These are phyloP conservation scores for Fusarium sp. DNA, from an alignment of 2,329 filamentous ascomycete genomes.

Conservation along the genomic window DNA sequence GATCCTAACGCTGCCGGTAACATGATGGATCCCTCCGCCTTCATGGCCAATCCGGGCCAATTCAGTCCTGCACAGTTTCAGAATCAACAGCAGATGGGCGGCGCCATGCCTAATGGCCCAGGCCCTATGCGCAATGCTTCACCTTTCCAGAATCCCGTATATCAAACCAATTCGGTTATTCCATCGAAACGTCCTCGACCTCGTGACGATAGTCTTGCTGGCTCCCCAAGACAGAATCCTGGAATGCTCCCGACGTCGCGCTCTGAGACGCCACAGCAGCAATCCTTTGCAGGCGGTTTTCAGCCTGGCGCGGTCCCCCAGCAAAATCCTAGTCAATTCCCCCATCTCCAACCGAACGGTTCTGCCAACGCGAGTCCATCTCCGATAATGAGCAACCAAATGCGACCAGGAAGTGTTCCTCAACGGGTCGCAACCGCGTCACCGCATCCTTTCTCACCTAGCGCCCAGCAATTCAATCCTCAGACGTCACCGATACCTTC, in stretches of 20 bases:
- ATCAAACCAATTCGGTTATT: constrained; percentile 88
- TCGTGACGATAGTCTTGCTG: constrained; percentile 85
- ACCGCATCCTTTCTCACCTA: constrained; percentile 89
- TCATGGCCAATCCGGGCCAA: constrained; percentile 72
- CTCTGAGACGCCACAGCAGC: constrained; percentile 91
- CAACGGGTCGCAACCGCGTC: constrained; percentile 92
- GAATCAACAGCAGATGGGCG: constrained; percentile 69
- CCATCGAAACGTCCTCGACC: constrained; percentile 90
- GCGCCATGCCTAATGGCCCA: constrained; percentile 82
- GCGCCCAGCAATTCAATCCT: constrained; percentile 77
- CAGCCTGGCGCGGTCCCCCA: constrained; percentile 75
- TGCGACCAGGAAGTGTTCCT: constrained; percentile 78
- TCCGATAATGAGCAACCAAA: constrained; percentile 89
- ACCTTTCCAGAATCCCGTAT: constrained; percentile 83
- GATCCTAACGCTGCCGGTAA: constrained; percentile 70
- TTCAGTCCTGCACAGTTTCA: constrained; percentile 74
- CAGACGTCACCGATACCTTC: constrained; percentile 84
- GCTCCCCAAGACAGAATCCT: constrained; percentile 83
- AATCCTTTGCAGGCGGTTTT: constrained; percentile 78
- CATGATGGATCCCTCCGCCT: constrained; percentile 78
- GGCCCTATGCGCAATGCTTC: constrained; percentile 87
- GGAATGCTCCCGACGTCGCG: constrained; percentile 85
- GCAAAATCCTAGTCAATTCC: constrained; percentile 78
- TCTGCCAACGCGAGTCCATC: constrained; percentile 91
- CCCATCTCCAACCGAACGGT: constrained; percentile 85